Base-by-base conservation (phyloP, 352 stramenopile species). In the Globisporangium echinulatum region DNA sequence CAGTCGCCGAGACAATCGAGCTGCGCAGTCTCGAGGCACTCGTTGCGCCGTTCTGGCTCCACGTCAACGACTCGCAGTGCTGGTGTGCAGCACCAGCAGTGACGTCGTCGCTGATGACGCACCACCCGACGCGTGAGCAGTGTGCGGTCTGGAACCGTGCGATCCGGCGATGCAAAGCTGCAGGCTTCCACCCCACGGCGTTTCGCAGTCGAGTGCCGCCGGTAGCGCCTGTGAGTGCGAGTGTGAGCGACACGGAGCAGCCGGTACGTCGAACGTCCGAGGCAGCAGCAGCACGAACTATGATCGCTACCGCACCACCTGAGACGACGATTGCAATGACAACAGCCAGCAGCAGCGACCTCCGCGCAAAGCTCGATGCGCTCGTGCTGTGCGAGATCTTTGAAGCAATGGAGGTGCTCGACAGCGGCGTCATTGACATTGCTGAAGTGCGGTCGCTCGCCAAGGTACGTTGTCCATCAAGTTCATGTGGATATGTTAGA, bases 111-210 rank as follows among this genome's bases (percentile, higher is more conserved):
- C 52, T 68, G 56, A 17, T 3, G 25, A 33, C 25, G 25, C 25
- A 3, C 25, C 25, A 33, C 25, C 25, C 25, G 25, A 33, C 75
- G 5, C 75, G 71, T 1, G 56, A 79, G 17, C 64, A 69, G 14
- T 63, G 82, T 25, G 72, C 77, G 36, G 65, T 87, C 44, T 91
- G 79, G 82, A 91, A 91, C 56, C 82, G 77, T 15, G 78, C 72
- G 0, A 70, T 91, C 50, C 77, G 82, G 25, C 63, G 82, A 7
- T 88, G 77, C 54, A 61, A 79, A 62, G 66, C 70, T 15, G 72
- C 63, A 4, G 70, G 66, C n/a, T 75, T 79, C 37, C 67, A 64
- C 15, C 33, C 48, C 7, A 59, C 59, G 11, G 71, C 75, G 43
- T 62, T 52, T 3, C 37, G 38, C 8, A 17, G 44, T 3, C 15